Evolutionary conservation across 768 basidiomycete species (phyloP).

Genomic region (Pholiota conissans): DNA sequence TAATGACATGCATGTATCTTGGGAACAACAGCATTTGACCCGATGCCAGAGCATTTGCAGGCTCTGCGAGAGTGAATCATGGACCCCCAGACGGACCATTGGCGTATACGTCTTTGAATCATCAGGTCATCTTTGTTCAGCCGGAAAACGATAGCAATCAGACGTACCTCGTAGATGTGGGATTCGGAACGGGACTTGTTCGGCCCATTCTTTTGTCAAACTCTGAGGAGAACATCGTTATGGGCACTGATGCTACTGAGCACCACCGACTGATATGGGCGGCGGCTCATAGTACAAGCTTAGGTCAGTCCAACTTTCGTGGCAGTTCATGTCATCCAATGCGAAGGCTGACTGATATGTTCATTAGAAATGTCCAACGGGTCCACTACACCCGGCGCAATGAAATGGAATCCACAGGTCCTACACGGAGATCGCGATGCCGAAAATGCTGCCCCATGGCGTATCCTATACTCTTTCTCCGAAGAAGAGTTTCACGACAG

Average conservation of each 20-base stretch:
- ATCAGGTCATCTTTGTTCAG: slow-evolving; percentile 32
- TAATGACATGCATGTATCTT: not conserved
- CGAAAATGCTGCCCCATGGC: not conserved
- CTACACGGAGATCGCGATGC: not conserved
- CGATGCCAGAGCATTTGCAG: not conserved
- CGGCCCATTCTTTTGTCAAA: not conserved
- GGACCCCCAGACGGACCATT: not conserved
- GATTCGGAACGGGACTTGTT: not conserved
- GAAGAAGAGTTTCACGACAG: not conserved
- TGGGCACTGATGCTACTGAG: not conserved
- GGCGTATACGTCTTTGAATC: slow-evolving; percentile 17
- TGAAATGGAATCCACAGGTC: not conserved
- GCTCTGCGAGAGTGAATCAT: not conserved
- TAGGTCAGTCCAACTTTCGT: not conserved
- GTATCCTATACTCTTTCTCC: not conserved
- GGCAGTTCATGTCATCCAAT: no score
- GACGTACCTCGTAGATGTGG: slow-evolving; percentile 25
- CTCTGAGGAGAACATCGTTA: not conserved
- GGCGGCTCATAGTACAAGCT: not conserved
- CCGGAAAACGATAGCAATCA: slow-evolving; percentile 23
- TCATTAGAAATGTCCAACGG: not conserved
- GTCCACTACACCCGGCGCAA: not conserved
- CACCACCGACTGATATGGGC: not conserved
- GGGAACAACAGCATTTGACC: not conserved
- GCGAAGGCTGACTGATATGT: not conserved